These are phyloP conservation scores for Crithidia fasciculata DNA, from an alignment of 208 protist species.

Conservation along the genomic window DNA sequence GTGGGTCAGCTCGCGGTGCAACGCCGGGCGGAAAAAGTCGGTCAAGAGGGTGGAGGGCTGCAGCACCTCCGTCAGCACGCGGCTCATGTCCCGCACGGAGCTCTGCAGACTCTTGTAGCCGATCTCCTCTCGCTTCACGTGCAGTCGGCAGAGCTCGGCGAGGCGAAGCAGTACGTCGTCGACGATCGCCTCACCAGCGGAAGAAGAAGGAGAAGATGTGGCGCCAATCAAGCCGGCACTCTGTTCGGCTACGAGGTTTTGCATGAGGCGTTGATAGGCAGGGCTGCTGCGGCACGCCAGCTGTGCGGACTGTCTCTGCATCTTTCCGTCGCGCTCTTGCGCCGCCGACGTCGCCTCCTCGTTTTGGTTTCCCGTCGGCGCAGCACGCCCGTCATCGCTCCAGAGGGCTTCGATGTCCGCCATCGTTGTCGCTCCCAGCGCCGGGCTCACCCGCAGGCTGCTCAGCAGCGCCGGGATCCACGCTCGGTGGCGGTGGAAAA, in stretches of 20 bases:
- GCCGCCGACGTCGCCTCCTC: neutral
- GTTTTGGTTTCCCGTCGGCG: neutral
- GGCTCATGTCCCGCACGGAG: constrained; percentile 33
- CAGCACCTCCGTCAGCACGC: constrained; percentile 35
- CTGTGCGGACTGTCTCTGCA: neutral
- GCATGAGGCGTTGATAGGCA: constrained; percentile 19
- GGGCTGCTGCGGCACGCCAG: constrained; percentile 29
- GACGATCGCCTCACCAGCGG: neutral
- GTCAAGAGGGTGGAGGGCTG: constrained; percentile 7
- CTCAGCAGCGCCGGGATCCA: constrained; percentile 44
- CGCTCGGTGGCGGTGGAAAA: constrained; percentile 40
- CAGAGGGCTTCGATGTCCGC: constrained; percentile 19
- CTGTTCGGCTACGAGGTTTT: neutral
- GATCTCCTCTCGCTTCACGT: constrained; percentile 37
- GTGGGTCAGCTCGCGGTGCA: constrained; percentile 23
- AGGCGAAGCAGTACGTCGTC: constrained; percentile 23
- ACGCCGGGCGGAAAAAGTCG: neutral
- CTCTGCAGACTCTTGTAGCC: constrained; percentile 28
- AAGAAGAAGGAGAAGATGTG: too few relatives aligned
- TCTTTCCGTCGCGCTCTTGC: neutral
- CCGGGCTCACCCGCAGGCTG: constrained; percentile 44
- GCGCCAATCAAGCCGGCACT: too few relatives aligned
- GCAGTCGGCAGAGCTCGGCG: constrained; percentile 31
- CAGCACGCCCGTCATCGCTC: neutral
- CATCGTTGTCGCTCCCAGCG: constrained; percentile 18